These are phyloP conservation scores for Diplodia seriata DNA, from an alignment of 2,329 filamentous ascomycete species.

Conservation along the genomic window DNA sequence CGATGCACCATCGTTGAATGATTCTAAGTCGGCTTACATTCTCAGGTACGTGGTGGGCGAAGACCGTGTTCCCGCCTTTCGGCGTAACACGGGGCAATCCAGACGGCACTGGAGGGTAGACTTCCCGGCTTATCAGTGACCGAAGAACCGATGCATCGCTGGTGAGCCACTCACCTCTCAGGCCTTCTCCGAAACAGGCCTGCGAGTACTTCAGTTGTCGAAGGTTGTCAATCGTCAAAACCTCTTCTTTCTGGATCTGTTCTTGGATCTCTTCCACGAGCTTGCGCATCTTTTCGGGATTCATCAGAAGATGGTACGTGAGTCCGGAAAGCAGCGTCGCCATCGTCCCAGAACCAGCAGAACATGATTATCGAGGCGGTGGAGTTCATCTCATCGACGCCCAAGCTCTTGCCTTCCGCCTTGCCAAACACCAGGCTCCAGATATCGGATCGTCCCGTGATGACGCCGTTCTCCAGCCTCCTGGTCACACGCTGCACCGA, in stretches of 20 bases:
- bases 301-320: slow-evolving; percentile 45
- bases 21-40: slow-evolving; percentile 33
- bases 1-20: not conserved
- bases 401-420: slow-evolving; percentile 39
- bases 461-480: slow-evolving; percentile 35
- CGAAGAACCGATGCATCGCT: not conserved
- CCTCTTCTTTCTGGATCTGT: slow-evolving; percentile 39
- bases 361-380: slow-evolving; percentile 50
- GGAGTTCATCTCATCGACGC: slow-evolving; percentile 42
- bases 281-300: slow-evolving; percentile 39
- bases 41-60: slow-evolving; percentile 48
- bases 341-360: slow-evolving; percentile 55
- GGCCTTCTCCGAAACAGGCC: slow-evolving; percentile 51
- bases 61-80: too few species aligned
- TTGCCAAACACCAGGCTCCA: slow-evolving; percentile 49
- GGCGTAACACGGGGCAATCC: slow-evolving; percentile 46
- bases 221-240: slow-evolving; percentile 46
- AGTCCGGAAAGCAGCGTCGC: slow-evolving; percentile 51
- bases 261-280: slow-evolving; percentile 42
- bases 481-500: slow-evolving; percentile 35
- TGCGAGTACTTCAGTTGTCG: slow-evolving; percentile 46
- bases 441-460: slow-evolving; percentile 41
- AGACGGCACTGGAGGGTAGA: slow-evolving; percentile 51
- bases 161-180: slow-evolving; percentile 38
- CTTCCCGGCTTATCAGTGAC: not conserved